Base-by-base conservation (phyloP, 148 eudicot genomes). In the Silene latifolia region DNA sequence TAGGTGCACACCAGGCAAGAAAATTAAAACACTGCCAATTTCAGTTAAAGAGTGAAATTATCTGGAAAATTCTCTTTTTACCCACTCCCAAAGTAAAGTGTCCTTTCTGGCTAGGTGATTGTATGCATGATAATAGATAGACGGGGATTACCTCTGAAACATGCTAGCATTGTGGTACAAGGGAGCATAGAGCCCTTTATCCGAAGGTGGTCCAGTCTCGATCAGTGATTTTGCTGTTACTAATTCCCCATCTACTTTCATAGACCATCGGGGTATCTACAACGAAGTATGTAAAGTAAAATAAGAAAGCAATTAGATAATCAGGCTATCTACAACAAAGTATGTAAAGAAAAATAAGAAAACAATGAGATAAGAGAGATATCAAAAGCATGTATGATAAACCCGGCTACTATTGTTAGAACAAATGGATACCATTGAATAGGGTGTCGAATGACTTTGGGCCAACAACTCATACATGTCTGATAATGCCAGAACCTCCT, bases 161-260 rank as follows among this genome's bases (percentile, higher is more conserved):
- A 72, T 76, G 73, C 86, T 86, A 69, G 81, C 82, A 78, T 88
- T 90, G 20, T 80, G 88, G 75, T 85, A 90, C 6, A 90, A 69
- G 7, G 89, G 89, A 21, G 82, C 84, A 74, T 90, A 85, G 27
- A 89, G 89, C 27, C 64, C 88, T 35, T 72, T 73, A 67, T 83
- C 61, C 76, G 68, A 27, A 39, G 71, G 48, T 19, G 83, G 77
- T 47, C 86, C 88, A 73, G 74, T 86, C 79, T 82, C 87, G n/a
- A 90, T 90, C 74, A 82, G 79, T 12, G 75, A 69, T 82, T 76
- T 88, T 44, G 86, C 89, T 64, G 76, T 27, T 9, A 82, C 65
- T 58, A 90, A 67, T 20, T 85, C 79, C 29, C 76, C 66, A 64
- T 90, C 91, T 19, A 46, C 89, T 46, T 67, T 69, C 63, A 85